Evolutionary conservation across 2,329 filamentous ascomycete species (phyloP), one percentile per base, ranked within the genome.

Genomic region (Trichophyton rubrum): DNA sequence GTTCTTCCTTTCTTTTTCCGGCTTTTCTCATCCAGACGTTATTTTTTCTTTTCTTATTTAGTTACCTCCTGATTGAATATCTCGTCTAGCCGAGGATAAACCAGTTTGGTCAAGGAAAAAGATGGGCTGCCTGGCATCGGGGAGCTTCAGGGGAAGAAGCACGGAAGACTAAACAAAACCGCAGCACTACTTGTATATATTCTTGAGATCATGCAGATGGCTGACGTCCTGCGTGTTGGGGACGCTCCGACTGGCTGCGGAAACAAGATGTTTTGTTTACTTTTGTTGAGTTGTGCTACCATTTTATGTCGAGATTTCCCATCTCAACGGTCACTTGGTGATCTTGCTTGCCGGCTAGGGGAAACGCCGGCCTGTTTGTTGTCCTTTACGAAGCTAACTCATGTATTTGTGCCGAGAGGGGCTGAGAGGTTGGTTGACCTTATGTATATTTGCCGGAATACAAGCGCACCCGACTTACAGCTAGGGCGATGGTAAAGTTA

Each of bases 81-180:
- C 40, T 35, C 51, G 51, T 55, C 38, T 55, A 38, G 51, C 51
- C 51, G 51, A 55, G 51, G 51, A 55, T 55, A 55, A 55, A 55
- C 51, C 51, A 27, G 51, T 55, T 55, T 55, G 51, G 51, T 55
- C 51, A 55, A 55, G 51, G 51, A 35, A 33, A 27, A 3, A 13
- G 33, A 38, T 38, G 33, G 51, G 51, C 51, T 15, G 9, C 24
- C 49, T 53, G 22, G 49, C 33, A 4, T 0, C 17, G 49, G 9
- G 7, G 33, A 35, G 33, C 9, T 38, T 2, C 27, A 30, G 27
- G 27, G 27, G 27, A 30, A 30, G 27, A 30, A 8, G 27, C 27
- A 30, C 27, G 1, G 27, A 30, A 1, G 27, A 30, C 5, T 30
- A 30, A 30, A 6, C 27, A 30, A 30, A 30, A 6, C 7, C 2